phyloP scores from a whole-genome alignment of 192 early-diverging fungal species.

The Chytriomyces confervae region DNA sequence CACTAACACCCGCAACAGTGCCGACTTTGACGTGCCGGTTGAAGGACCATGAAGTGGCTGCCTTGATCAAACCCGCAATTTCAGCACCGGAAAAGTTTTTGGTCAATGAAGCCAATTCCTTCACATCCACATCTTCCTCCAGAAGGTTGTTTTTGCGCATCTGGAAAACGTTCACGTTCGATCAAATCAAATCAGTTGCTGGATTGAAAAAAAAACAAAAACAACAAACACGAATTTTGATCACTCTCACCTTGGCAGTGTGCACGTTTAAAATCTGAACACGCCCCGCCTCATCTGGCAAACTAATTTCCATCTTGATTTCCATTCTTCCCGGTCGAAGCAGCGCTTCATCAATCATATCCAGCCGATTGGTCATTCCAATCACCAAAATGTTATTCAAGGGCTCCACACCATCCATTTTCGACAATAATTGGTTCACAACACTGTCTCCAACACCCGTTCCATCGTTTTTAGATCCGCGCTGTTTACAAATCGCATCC shows the following conservation, averaged over 20 bases:
- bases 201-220: slow-evolving; percentile 39
- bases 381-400: slow-evolving; percentile 98
- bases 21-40: slow-evolving; percentile 95
- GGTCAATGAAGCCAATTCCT: slow-evolving; percentile 83
- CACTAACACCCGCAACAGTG: slow-evolving; percentile 76
- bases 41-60: slow-evolving; percentile 94
- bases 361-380: slow-evolving; percentile 98
- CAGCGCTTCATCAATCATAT: slow-evolving; percentile 98
- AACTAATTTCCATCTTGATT: slow-evolving; percentile 94
- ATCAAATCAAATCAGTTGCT: background rate
- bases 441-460: slow-evolving; percentile 97
- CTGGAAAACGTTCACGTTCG: slow-evolving; percentile 40
- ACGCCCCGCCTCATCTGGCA: slow-evolving; percentile 92
- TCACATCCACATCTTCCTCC: slow-evolving; percentile 79
- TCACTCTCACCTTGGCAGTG: slow-evolving; percentile 70
- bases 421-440: slow-evolving; percentile 96
- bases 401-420: slow-evolving; percentile 99
- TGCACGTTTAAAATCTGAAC: slow-evolving; percentile 96
- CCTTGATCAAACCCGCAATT: slow-evolving; percentile 89
- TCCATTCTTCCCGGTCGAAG: slow-evolving; percentile 94
- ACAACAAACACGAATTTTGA: background rate
- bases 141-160: slow-evolving; percentile 83
- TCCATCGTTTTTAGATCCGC: slow-evolving; percentile 87
- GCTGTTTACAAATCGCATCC: slow-evolving; percentile 98
- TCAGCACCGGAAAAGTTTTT: slow-evolving; percentile 99